Percentiles rank a stretch among this genome's conserved stretches.
These are phyloP conservation scores for Phytophthora hybrid DNA, from an alignment of 352 stramenopile genomes.

Conservation along the genomic window DNA sequence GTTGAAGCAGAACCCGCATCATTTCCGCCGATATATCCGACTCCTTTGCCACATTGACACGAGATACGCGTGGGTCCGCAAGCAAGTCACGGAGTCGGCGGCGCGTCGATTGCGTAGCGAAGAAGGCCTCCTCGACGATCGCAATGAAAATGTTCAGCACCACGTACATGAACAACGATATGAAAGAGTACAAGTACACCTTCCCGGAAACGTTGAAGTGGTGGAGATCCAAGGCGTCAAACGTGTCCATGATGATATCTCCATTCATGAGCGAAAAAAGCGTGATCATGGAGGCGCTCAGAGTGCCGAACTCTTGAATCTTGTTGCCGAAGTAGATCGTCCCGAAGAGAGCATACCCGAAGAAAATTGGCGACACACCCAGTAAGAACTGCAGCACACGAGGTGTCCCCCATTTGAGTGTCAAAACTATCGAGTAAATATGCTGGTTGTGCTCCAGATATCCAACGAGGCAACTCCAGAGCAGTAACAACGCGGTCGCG, in stretches of 20 bases:
- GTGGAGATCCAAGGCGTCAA: slow-evolving; percentile 83
- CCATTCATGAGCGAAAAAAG: slow-evolving; percentile 93
- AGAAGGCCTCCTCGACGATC: slow-evolving; percentile 93
- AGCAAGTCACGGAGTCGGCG: slow-evolving; percentile 73
- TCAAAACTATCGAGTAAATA: slow-evolving; percentile 93
- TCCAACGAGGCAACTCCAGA: slow-evolving; percentile 87
- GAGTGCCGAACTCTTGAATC: slow-evolving; percentile 77
- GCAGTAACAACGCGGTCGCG: slow-evolving; percentile 69
- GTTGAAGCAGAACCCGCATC: slow-evolving; percentile 57
- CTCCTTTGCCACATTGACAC: slow-evolving; percentile 47
- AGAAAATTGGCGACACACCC: slow-evolving; percentile 89
- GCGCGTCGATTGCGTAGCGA: slow-evolving; percentile 77
- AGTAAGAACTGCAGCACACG: slow-evolving; percentile 89
- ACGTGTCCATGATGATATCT: slow-evolving; percentile 92
- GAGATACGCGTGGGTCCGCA: slow-evolving; percentile 51
- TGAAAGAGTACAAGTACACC: slow-evolving; percentile 91
- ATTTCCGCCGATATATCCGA: slow-evolving; percentile 66
- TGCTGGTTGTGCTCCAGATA: slow-evolving; percentile 90
- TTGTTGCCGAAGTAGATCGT: slow-evolving; percentile 90
- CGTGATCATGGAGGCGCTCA: slow-evolving; percentile 76
- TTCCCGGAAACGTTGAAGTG: slow-evolving; percentile 73
- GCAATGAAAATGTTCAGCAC: slow-evolving; percentile 94
- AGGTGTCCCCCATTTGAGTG: slow-evolving; percentile 80
- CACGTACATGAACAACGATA: slow-evolving; percentile 94
- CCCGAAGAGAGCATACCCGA: slow-evolving; percentile 90